These are phyloP conservation scores for Cytospora mali DNA, from an alignment of 2,329 filamentous ascomycete genomes.

Conservation along the genomic window DNA sequence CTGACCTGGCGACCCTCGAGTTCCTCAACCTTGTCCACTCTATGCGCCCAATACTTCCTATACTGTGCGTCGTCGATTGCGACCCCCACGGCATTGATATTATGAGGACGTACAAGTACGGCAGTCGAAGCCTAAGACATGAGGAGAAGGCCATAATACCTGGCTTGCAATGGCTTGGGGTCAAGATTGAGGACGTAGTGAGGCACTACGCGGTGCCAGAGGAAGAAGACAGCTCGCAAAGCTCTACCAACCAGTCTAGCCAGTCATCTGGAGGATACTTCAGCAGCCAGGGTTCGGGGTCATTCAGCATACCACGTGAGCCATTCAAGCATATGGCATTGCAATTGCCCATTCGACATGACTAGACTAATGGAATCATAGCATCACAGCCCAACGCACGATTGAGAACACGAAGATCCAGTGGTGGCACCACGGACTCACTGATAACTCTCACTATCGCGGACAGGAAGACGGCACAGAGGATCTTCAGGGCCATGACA, in stretches of 20 bases:
- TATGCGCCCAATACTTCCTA: slow-evolving; percentile 52
- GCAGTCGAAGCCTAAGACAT: slow-evolving; percentile 64
- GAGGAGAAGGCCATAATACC: slow-evolving; percentile 56
- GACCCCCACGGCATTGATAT: slow-evolving; percentile 79
- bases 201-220: background rate
- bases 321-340: slow-evolving; percentile 1
- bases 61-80: slow-evolving; percentile 70
- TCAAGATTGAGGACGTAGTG: slow-evolving; percentile 48
- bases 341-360: too few relatives aligned
- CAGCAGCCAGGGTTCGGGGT: slow-evolving; percentile 28
- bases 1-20: slow-evolving; percentile 70
- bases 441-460: slow-evolving; percentile 48
- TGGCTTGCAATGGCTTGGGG: slow-evolving; percentile 66
- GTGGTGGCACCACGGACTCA: slow-evolving; percentile 31
- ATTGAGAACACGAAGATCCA: background rate
- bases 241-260: slow-evolving; percentile 17
- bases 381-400: background rate
- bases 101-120: slow-evolving; percentile 71
- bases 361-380: background rate
- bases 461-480: slow-evolving; percentile 61
- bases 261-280: slow-evolving; percentile 23
- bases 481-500: slow-evolving; percentile 52
- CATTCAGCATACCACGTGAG: slow-evolving; percentile 20
- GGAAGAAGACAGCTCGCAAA: background rate
- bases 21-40: slow-evolving; percentile 61